Percentiles rank a stretch among this genome's conserved stretches.
Evolutionary conservation across 805 yeast species (phyloP).

Genomic region (Teunomyces lycoperdinae): DNA sequence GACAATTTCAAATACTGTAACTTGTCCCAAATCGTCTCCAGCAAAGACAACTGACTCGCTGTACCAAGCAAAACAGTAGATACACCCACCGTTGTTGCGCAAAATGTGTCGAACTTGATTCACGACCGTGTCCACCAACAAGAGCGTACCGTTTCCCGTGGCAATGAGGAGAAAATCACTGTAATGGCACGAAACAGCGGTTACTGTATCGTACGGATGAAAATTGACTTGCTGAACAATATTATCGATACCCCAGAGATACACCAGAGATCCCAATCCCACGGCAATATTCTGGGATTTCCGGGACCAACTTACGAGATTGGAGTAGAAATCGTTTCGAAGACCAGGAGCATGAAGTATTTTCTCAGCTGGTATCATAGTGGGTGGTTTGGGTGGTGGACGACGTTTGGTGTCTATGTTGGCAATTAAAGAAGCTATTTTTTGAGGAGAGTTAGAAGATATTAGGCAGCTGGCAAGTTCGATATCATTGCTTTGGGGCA

Average conservation of each 20-base stretch:
- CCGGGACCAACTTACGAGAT: conserved; percentile 70
- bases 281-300: conserved; percentile 53
- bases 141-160: conserved; percentile 53
- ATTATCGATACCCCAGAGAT: conserved; percentile 57
- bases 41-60: conserved; percentile 47
- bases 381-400: conserved; percentile 1
- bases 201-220: conserved; percentile 44
- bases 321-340: conserved; percentile 75
- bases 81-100: conserved; percentile 32
- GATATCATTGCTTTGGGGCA: background rate
- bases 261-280: conserved; percentile 59
- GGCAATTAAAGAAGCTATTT: conserved; percentile 10
- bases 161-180: conserved; percentile 52
- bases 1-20: conserved; percentile 40
- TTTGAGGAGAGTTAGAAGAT: conserved; percentile 10
- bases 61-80: conserved; percentile 64
- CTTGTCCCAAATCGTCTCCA: conserved; percentile 67
- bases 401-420: background rate
- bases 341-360: conserved; percentile 59
- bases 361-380: conserved; percentile 7
- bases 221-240: conserved; percentile 44
- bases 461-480: conserved; percentile 17
- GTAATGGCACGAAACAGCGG: conserved; percentile 57
- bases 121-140: conserved; percentile 41
- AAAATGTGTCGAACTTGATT: conserved; percentile 13